A percentile compares a stretch with the other conserved stretches of the same genome.
Evolutionary conservation across 495 filamentous ascomycete genomes (phyloP).

Genomic region (Sordaria brevicollis): DNA sequence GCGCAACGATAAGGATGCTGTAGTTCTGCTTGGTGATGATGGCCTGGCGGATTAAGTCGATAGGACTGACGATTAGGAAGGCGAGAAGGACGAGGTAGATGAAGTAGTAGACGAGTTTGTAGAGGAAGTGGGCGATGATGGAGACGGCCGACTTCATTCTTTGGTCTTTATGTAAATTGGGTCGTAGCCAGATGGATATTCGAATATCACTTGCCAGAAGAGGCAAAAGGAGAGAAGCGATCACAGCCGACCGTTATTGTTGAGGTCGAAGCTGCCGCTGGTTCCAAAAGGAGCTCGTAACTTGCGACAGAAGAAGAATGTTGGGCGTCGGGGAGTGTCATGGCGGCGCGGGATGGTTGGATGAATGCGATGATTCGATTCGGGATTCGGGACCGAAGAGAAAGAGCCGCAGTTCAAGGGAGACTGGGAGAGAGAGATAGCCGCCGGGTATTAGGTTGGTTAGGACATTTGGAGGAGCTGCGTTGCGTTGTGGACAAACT

Average conservation of each 20-base stretch:
- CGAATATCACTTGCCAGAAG: neutral
- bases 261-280: neutral
- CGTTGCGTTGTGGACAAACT: neutral
- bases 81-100: slow-evolving; percentile 62
- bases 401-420: neutral
- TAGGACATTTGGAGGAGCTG: neutral
- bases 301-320: neutral
- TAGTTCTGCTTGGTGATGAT: slow-evolving; percentile 50
- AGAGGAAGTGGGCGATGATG: slow-evolving; percentile 63
- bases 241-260: neutral
- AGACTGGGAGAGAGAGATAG: no score
- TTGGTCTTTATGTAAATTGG: neutral
- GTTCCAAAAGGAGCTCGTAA: neutral
- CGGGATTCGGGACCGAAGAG: neutral
- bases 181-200: neutral
- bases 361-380: neutral
- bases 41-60: slow-evolving; percentile 73
- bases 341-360: slow-evolving; percentile 3
- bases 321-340: slow-evolving; percentile 1
- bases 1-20: slow-evolving; percentile 77
- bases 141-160: slow-evolving; percentile 20
- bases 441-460: neutral
- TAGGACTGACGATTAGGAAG: slow-evolving; percentile 72
- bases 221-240: neutral
- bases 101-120: slow-evolving; percentile 68